These are phyloP conservation scores for Sechiopsis laciniata DNA, from an alignment of 306 rosid species.

Conservation along the genomic window DNA sequence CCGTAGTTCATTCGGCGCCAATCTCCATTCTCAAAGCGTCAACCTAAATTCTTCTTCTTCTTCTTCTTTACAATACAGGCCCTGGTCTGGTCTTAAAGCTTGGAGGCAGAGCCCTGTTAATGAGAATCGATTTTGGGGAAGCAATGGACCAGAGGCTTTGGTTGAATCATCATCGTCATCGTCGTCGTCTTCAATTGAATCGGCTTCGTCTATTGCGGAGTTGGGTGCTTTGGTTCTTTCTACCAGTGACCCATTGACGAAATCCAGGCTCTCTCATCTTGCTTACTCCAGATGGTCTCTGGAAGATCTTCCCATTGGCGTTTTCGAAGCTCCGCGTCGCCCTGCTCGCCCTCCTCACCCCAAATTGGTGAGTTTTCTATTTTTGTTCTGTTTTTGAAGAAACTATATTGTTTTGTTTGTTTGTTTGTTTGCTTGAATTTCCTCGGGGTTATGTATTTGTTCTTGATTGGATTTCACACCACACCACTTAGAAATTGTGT, in stretches of 20 bases:
- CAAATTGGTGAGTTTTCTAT: constrained; percentile 37
- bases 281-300: constrained; percentile 72
- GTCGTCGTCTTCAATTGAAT: not conserved
- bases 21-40: constrained; percentile 19
- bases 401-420: not conserved
- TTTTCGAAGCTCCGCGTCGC: constrained; percentile 39
- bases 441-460: constrained; percentile 6
- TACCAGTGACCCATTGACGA: constrained; percentile 61
- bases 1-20: constrained; percentile 9
- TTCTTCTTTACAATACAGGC: constrained; percentile 25
- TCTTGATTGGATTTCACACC: not conserved
- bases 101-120: constrained; percentile 67
- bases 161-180: constrained; percentile 6
- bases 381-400: not conserved
- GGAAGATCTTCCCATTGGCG: constrained; percentile 59
- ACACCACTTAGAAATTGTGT: not conserved
- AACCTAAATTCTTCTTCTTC: constrained; percentile 21
- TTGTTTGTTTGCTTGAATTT: not conserved
- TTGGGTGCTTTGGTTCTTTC: constrained; percentile 77
- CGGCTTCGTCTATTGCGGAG: constrained; percentile 67
- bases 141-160: constrained; percentile 46
- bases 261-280: constrained; percentile 65
- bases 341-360: constrained; percentile 51
- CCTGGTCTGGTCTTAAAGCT: constrained; percentile 63
- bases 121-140: constrained; percentile 69